A percentile compares a stretch with the other conserved stretches of the same genome.
phyloP scores from a whole-genome alignment of 305 asterid genomes.

The Fraxinus latifolia region DNA sequence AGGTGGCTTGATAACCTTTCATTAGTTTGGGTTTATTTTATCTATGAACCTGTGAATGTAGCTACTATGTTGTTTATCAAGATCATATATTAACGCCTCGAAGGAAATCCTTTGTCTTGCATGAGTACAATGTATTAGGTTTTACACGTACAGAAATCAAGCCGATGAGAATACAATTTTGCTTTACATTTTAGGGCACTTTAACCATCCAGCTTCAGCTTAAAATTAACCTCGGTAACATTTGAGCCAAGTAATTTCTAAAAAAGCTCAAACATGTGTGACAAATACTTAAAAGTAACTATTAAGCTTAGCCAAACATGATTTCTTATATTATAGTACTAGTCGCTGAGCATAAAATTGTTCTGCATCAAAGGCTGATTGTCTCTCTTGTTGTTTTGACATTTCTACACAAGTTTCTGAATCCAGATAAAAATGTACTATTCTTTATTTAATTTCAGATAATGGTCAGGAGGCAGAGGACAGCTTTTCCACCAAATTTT shows the following conservation, averaged over 20 bases:
- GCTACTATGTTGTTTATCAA: not conserved
- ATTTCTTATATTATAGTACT: not conserved
- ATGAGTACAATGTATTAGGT: not conserved
- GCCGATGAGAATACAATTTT: not conserved
- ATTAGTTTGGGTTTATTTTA: constrained; percentile 1
- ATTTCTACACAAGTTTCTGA: constrained; percentile 18
- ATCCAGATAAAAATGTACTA: constrained; percentile 10
- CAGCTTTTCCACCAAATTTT: constrained; percentile 96
- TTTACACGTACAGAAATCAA: not conserved
- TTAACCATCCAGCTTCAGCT: constrained; percentile 4
- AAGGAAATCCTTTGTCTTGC: not conserved
- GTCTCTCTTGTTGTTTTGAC: constrained; percentile 6
- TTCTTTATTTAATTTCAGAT: constrained; percentile 37
- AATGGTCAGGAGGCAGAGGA: constrained; percentile 82
- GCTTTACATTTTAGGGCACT: constrained; percentile 1
- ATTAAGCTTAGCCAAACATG: not conserved
- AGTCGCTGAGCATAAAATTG: not conserved
- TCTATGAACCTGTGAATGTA: not conserved
- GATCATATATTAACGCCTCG: not conserved
- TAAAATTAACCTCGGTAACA: constrained; percentile 5
- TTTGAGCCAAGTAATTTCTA: not conserved
- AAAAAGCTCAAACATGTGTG: not conserved
- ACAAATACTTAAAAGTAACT: not conserved
- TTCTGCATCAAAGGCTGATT: not conserved
- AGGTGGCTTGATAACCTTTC: constrained; percentile 43